Evolutionary conservation across 2,329 filamentous ascomycete genomes (phyloP), one percentile per base, ranked within the genome.

Genomic region (Truncatella angustata): DNA sequence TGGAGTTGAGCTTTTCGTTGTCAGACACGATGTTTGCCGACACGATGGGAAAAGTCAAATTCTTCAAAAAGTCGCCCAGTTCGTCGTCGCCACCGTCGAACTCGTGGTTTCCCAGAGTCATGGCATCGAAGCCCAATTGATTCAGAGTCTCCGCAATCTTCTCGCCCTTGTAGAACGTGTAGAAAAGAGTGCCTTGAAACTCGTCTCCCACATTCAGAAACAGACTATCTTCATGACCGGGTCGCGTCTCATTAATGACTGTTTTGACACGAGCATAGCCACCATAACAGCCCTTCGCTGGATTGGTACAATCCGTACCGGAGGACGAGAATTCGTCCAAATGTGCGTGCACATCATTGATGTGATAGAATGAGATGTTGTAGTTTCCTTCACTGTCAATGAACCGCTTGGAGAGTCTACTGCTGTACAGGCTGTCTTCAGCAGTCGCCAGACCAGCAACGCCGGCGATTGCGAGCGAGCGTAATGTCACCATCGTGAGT

Each of bases 281-380:
- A 23, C 84, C 84, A 53, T 76, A 85, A 67, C 84, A 87, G 37
- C 83, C 84, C 44, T 73, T 70, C 48, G 73, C 67, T 0, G 81
- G 77, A 23, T 74, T 67, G 0, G 74, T 78, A 70, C 84, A 87
- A 67, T 86, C 82, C 10, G 81, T 80, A 50, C 84, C 84, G 0
- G 80, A 81, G 12, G 77, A 75, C 24, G 77, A 72, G 67, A 82
- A 87, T 65, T 87, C 69, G 62, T 87, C 84, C 16, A 87, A 71
- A 63, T 87, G 85, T 12, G 85, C 78, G 63, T 87, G 85, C 12
- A 87, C 81, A 63, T 87, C 84, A 62, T 87, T 87, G 73, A 87
- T 76, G 65, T 87, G 85, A 69, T 86, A 86, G 70, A 87, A 86
- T 5, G 83, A 80, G 52, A 82, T 76, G 62, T 81, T 81, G 63